Conservation (phyloP, 2,329 filamentous ascomycete species). For the Metarhizium robertsii region DNA sequence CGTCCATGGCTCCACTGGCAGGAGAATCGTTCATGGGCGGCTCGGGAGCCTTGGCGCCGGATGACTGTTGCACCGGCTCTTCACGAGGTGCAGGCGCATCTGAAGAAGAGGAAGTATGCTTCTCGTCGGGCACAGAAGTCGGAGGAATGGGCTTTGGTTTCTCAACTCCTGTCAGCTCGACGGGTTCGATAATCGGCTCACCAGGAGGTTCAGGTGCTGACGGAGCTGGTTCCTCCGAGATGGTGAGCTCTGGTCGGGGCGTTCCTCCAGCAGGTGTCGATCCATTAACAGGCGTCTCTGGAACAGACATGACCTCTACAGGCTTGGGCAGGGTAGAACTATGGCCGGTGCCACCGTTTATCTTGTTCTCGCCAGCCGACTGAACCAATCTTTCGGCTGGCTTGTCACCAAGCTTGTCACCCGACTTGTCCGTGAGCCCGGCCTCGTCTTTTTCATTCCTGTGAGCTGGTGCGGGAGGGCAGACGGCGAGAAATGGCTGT, state of each 20-base stretch:
- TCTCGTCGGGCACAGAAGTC: slow-evolving; percentile 13
- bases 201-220: slow-evolving; percentile 7
- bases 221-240: slow-evolving; percentile 16
- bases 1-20: not conserved
- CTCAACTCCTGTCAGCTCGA: slow-evolving; percentile 14
- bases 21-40: not conserved
- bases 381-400: slow-evolving; percentile 1
- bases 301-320: slow-evolving; percentile 25
- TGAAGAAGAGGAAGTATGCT: not conserved
- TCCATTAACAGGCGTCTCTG: slow-evolving; percentile 26
- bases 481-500: slow-evolving; percentile 4
- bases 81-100: not conserved
- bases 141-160: slow-evolving; percentile 14
- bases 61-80: not conserved
- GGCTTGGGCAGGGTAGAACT: slow-evolving; percentile 18
- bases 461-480: slow-evolving; percentile 8
- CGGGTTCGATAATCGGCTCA: slow-evolving; percentile 17
- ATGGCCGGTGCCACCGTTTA: slow-evolving; percentile 10
- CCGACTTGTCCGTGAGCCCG: slow-evolving; percentile 6
- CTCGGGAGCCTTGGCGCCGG: not conserved
- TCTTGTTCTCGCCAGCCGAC: slow-evolving; percentile 9
- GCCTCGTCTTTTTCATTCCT: not conserved
- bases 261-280: slow-evolving; percentile 25
- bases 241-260: slow-evolving; percentile 24
- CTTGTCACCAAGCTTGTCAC: slow-evolving; percentile 13